These are phyloP conservation scores for Volvox africanus DNA, from an alignment of 139 green algal species.

Conservation along the genomic window DNA sequence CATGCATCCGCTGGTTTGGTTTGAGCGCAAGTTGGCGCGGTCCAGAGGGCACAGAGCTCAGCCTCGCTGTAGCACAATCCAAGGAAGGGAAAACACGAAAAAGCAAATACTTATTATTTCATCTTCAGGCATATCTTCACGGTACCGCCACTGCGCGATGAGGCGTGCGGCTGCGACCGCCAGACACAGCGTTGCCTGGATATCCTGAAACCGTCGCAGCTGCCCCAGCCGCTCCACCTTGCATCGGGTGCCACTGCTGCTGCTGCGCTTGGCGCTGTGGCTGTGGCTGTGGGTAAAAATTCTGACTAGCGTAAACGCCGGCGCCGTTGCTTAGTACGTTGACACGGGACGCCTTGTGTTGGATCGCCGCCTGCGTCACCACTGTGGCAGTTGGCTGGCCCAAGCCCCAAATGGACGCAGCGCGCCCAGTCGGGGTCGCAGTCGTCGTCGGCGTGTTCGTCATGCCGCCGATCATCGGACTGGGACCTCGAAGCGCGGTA, in stretches of 20 bases:
- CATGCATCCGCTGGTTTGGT: too few species aligned
- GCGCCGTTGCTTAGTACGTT: neutral
- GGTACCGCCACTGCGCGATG: neutral
- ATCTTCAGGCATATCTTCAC: neutral
- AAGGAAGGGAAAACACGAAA: too few species aligned
- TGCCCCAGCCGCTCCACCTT: neutral
- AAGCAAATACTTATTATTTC: too few species aligned
- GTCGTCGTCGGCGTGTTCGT: neutral
- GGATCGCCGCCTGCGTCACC: neutral
- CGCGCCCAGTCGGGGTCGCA: neutral
- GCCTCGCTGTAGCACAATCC: too few species aligned
- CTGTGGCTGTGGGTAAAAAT: neutral
- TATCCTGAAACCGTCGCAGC: neutral
- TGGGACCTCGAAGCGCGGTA: neutral
- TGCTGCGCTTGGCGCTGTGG: constrained; percentile 16
- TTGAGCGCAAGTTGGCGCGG: too few species aligned
- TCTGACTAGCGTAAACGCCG: neutral
- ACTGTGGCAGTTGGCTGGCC: neutral
- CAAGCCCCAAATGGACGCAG: neutral
- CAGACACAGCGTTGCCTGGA: neutral
- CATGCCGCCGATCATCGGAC: neutral
- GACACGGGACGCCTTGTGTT: neutral
- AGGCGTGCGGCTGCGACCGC: constrained; percentile 20
- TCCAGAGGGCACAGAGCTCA: too few species aligned
- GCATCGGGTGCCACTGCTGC: constrained; percentile 6